phyloP scores from a whole-genome alignment of 257 asterid genomes.

The Phtheirospermum japonicum region DNA sequence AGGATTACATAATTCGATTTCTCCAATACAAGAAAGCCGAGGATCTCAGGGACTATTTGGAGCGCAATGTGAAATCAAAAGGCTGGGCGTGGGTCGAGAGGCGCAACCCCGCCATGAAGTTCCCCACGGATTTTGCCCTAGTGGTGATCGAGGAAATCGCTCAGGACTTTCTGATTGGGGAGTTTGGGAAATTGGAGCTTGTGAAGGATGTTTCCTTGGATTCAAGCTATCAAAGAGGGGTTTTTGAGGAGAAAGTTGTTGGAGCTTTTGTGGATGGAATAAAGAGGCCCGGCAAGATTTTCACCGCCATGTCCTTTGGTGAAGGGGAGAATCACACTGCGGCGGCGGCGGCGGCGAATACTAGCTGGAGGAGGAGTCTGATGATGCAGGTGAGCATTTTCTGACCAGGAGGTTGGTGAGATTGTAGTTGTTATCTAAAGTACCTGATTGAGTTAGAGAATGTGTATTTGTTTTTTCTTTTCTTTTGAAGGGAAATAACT shows the following conservation, averaged over 20 bases:
- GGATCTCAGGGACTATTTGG: conserved; percentile 61
- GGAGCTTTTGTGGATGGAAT: conserved; percentile 68
- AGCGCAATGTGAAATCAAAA: conserved; percentile 46
- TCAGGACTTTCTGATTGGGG: conserved; percentile 50
- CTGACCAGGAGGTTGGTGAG: background rate
- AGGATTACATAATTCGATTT: conserved; percentile 74
- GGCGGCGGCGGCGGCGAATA: conserved; percentile 32
- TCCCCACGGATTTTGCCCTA: conserved; percentile 88
- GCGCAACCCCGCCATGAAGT: conserved; percentile 70
- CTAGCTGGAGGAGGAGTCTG: conserved; percentile 64
- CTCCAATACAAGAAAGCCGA: conserved; percentile 49
- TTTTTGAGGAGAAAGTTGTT: conserved; percentile 44
- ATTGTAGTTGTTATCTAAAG: background rate
- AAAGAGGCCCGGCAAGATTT: conserved; percentile 92
- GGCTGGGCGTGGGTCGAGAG: conserved; percentile 97
- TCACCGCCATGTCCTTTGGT: conserved; percentile 81
- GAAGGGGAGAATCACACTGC: conserved; percentile 35
- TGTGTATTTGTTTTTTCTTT: background rate
- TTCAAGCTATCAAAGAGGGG: conserved; percentile 70
- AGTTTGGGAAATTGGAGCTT: conserved; percentile 63
- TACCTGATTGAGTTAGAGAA: background rate
- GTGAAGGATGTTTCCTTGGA: conserved; percentile 89
- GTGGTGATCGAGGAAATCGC: conserved; percentile 60
- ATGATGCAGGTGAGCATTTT: conserved; percentile 64
- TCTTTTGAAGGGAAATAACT: background rate